Conservation (phyloP, 495 filamentous ascomycete genomes). For the Penicillium roqueforti region DNA sequence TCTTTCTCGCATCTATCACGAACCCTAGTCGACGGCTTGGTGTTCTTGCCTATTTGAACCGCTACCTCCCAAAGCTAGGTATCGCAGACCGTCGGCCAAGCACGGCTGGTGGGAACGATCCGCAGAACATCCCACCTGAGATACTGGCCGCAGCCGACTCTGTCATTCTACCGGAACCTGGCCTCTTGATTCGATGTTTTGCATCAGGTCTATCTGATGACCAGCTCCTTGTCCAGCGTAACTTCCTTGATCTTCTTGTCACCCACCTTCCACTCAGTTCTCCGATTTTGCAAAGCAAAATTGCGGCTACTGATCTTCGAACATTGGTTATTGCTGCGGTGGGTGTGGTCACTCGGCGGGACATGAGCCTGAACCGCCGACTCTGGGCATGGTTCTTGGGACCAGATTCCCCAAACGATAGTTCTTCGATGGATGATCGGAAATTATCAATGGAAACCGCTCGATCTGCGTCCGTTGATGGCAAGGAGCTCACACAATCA, state of each 20-base stretch:
- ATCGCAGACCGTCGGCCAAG: slow-evolving; percentile 34
- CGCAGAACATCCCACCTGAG: slow-evolving; percentile 21
- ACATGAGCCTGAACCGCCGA: slow-evolving; percentile 93
- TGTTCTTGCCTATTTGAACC: slow-evolving; percentile 76
- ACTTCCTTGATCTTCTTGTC: slow-evolving; percentile 89
- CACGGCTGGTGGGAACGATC: slow-evolving; percentile 23
- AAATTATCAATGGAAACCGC: slow-evolving; percentile 44
- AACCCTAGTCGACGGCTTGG: slow-evolving; percentile 78
- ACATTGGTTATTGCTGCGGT: slow-evolving; percentile 75
- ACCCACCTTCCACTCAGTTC: slow-evolving; percentile 89
- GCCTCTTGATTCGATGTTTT: slow-evolving; percentile 84
- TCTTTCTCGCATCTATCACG: slow-evolving; percentile 90
- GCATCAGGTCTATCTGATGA: slow-evolving; percentile 84
- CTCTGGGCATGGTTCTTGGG: slow-evolving; percentile 97
- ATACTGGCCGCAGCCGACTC: slow-evolving; percentile 54
- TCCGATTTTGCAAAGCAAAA: slow-evolving; percentile 66
- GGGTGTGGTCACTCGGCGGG: slow-evolving; percentile 77
- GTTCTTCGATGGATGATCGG: slow-evolving; percentile 45
- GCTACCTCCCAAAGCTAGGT: slow-evolving; percentile 72
- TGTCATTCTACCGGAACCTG: slow-evolving; percentile 91
- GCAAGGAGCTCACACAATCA: slow-evolving; percentile 44
- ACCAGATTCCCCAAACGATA: slow-evolving; percentile 59
- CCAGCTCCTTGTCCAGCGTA: slow-evolving; percentile 86
- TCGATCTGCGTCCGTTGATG: slow-evolving; percentile 38
- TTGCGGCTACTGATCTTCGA: slow-evolving; percentile 70